phyloP scores from a whole-genome alignment of 2,329 filamentous ascomycete species.

The Colletotrichum acutatum region DNA sequence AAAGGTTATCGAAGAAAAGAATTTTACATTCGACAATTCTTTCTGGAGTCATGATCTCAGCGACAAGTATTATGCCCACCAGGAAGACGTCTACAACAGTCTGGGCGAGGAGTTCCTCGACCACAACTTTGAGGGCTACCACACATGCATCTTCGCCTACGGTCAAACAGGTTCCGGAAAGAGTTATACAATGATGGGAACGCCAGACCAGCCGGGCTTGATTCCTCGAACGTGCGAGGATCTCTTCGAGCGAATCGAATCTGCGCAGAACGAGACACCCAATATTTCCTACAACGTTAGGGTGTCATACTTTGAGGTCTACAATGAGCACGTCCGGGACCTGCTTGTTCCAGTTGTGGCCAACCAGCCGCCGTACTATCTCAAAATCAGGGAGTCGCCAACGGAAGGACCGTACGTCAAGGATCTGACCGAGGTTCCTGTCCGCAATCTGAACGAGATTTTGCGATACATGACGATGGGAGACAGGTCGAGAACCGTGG shows the following conservation, averaged over 20 bases:
- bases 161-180: conserved; percentile 98
- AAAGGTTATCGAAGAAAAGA: conserved; percentile 85
- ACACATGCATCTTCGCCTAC: conserved; percentile 99
- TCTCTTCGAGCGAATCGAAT: conserved; percentile 91
- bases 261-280: conserved; percentile 79
- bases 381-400: conserved; percentile 96
- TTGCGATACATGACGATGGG: conserved; percentile 91
- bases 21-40: conserved; percentile 95
- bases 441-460: conserved; percentile 87
- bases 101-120: conserved; percentile 97
- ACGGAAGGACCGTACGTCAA: conserved; percentile 97
- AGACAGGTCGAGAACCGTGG: conserved; percentile 86
- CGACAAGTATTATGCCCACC: conserved; percentile 88
- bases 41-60: conserved; percentile 92
- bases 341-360: conserved; percentile 79
- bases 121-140: conserved; percentile 99
- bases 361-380: conserved; percentile 85
- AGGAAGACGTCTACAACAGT: conserved; percentile 93
- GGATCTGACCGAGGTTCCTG: conserved; percentile 92
- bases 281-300: conserved; percentile 97
- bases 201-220: conserved; percentile 83
- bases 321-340: conserved; percentile 98
- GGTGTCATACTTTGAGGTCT: conserved; percentile 98
- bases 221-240: conserved; percentile 97
- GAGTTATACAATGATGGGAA: conserved; percentile 98